Evolutionary conservation across 495 filamentous ascomycete genomes (phyloP).

Genomic region (Aspergillus homomorphus): DNA sequence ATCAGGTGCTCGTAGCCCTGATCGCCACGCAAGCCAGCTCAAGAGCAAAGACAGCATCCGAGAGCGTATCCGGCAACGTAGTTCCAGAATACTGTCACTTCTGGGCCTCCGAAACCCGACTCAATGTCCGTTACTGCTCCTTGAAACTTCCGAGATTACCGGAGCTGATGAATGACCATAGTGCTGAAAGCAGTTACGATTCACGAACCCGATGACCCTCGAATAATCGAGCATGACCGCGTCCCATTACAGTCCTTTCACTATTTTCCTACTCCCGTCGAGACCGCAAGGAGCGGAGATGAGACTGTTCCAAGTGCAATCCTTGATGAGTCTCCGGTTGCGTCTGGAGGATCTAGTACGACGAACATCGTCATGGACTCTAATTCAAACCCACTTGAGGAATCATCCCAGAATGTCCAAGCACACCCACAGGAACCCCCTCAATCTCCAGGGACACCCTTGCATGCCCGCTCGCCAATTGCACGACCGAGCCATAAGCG

Average conservation of each 20-base stretch:
- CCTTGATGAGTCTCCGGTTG: not conserved
- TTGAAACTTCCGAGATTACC: not conserved
- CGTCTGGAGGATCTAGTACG: not conserved
- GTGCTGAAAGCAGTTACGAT: conserved; percentile 1
- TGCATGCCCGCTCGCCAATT: not conserved
- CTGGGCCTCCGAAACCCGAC: conserved; percentile 29
- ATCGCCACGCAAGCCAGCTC: conserved; percentile 12
- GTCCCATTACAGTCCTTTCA: not conserved
- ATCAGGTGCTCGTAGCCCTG: conserved; percentile 28
- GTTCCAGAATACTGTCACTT: conserved; percentile 39
- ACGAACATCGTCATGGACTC: not conserved
- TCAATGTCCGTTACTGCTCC: conserved; percentile 15
- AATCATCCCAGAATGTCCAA: not conserved
- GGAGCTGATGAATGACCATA: not conserved
- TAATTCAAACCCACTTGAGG: not conserved
- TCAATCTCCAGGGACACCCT: not conserved
- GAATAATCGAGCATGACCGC: not conserved
- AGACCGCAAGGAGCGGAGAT: not conserved
- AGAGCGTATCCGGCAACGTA: conserved; percentile 29
- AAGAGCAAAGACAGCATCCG: conserved; percentile 20
- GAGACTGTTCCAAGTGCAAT: not conserved
- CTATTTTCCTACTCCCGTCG: not conserved
- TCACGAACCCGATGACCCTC: not conserved
- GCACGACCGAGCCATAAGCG: not conserved
- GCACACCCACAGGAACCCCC: not conserved